A percentile compares a stretch with the other conserved stretches of the same genome.
phyloP scores from a whole-genome alignment of 768 basidiomycete species.

The Pleurotus tuber-regium region DNA sequence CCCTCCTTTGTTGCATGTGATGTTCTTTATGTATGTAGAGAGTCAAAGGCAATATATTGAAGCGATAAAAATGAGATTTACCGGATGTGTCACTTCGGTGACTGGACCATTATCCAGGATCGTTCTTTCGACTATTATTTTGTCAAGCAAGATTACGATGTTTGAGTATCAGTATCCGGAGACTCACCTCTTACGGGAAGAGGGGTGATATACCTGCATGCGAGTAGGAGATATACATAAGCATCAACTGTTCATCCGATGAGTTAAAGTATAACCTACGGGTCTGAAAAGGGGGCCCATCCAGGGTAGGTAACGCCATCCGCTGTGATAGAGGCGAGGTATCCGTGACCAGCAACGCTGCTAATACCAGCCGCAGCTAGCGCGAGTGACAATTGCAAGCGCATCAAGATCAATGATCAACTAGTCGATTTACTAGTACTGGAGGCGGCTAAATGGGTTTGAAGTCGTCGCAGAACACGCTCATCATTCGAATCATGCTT shows the following conservation, averaged over 20 bases:
- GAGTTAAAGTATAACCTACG: constrained; percentile 3
- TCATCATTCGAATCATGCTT: no score
- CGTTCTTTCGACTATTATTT: constrained; percentile 6
- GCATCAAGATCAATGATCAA: no score
- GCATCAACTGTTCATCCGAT: background rate
- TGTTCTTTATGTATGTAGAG: no score
- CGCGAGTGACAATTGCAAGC: background rate
- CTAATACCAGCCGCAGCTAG: constrained; percentile 4
- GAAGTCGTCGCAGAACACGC: no score
- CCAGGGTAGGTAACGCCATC: constrained; percentile 15
- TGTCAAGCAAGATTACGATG: no score
- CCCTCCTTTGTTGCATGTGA: constrained; percentile 21
- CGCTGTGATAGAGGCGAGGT: constrained; percentile 11
- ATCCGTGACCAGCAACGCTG: constrained; percentile 12
- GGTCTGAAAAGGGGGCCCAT: constrained; percentile 14
- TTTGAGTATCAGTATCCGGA: no score
- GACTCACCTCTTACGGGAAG: constrained; percentile 7
- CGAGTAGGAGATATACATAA: background rate
- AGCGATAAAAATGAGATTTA: no score
- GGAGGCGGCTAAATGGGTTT: no score
- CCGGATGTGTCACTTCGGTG: constrained; percentile 13
- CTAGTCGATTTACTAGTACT: no score
- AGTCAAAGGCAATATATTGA: no score
- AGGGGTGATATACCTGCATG: constrained; percentile 8
- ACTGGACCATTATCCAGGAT: constrained; percentile 17